Percentiles rank a stretch among this genome's conserved stretches.
Conservation (phyloP, 108 stramenopile genomes). For the Skeletonema potamos region DNA sequence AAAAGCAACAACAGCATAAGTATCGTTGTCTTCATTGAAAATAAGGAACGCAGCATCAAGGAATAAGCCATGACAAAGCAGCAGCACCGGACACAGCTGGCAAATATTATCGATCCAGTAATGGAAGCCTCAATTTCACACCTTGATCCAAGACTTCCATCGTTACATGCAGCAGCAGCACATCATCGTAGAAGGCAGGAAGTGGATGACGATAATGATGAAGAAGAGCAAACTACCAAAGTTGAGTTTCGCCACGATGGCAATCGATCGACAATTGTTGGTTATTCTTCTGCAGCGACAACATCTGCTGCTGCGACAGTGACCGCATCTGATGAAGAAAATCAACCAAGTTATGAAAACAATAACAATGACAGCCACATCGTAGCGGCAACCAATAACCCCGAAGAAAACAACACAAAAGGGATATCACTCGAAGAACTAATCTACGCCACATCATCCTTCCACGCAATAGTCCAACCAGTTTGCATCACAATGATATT, state of each 20-base stretch:
- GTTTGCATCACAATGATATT: slow-evolving; percentile 78
- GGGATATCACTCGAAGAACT: slow-evolving; percentile 65
- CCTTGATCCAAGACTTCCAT: background rate
- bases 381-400: background rate
- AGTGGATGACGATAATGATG: too few species aligned
- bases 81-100: background rate
- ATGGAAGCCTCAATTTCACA: background rate
- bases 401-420: background rate
- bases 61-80: background rate
- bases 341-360: background rate
- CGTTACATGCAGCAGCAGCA: background rate
- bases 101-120: background rate
- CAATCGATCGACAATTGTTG: background rate
- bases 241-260: background rate
- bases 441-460: slow-evolving; percentile 70
- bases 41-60: background rate
- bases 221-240: background rate
- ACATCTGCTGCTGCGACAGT: background rate
- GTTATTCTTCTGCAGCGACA: background rate
- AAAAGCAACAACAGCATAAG: too few species aligned
- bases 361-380: background rate
- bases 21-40: too few species aligned
- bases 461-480: slow-evolving; percentile 72
- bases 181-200: background rate
- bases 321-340: background rate